Evolutionary conservation across 768 basidiomycete species (phyloP).

Genomic region (Tylopilus felleus): DNA sequence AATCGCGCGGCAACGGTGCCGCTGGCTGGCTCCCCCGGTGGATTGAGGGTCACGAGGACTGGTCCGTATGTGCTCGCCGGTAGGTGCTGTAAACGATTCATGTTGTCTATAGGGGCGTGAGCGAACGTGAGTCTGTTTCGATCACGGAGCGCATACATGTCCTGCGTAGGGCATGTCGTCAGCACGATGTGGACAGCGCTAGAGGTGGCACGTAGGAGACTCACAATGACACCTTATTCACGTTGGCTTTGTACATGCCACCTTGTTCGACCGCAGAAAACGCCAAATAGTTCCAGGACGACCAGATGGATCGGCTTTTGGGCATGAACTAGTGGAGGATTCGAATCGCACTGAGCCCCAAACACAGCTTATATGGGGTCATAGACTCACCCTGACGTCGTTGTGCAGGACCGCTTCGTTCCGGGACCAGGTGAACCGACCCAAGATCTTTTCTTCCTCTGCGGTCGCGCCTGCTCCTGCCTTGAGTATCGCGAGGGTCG

Average conservation of each 20-base stretch:
- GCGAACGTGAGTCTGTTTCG: background rate
- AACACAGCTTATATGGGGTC: background rate
- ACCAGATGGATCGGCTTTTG: conserved; percentile 55
- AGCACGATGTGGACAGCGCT: background rate
- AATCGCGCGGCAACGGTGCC: conserved; percentile 48
- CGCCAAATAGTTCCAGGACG: conserved; percentile 80
- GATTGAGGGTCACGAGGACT: conserved; percentile 70
- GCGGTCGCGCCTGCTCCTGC: conserved; percentile 47
- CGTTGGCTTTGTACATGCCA: conserved; percentile 42
- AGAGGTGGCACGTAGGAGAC: conserved; percentile 20
- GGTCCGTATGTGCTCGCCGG: conserved; percentile 52
- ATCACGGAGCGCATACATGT: conserved; percentile 38
- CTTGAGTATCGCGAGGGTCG: conserved; percentile 38
- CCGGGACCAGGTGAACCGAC: conserved; percentile 60
- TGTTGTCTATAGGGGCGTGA: conserved; percentile 46
- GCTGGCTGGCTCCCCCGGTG: conserved; percentile 50
- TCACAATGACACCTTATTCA: conserved; percentile 60
- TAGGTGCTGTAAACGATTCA: conserved; percentile 75
- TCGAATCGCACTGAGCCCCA: background rate
- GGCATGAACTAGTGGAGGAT: conserved; percentile 63
- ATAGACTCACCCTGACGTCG: conserved; percentile 49
- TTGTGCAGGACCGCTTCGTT: conserved; percentile 69
- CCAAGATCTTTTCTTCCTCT: conserved; percentile 54
- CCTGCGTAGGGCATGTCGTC: conserved; percentile 20
- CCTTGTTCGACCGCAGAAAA: conserved; percentile 37